phyloP scores from a whole-genome alignment of 2,329 filamentous ascomycete species.

The Sclerotinia subarctica region DNA sequence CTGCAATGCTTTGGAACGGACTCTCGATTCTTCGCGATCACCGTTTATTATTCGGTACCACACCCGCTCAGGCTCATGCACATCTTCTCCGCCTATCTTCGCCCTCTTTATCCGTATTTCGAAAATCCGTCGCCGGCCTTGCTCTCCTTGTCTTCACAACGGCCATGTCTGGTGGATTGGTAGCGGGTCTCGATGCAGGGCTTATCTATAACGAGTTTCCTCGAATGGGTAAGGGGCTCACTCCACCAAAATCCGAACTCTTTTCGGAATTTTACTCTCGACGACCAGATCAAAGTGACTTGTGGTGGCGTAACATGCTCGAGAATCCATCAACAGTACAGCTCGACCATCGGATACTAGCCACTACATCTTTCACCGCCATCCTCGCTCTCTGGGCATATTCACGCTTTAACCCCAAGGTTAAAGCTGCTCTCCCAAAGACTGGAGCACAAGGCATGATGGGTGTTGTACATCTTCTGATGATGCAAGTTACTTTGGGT shows the following conservation, averaged over 20 bases:
- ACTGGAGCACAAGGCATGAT: slow-evolving; percentile 66
- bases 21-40: slow-evolving; percentile 78
- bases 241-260: slow-evolving; percentile 79
- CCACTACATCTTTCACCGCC: slow-evolving; percentile 80
- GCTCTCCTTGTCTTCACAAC: slow-evolving; percentile 79
- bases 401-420: slow-evolving; percentile 60
- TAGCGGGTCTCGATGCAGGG: slow-evolving; percentile 92
- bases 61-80: slow-evolving; percentile 55
- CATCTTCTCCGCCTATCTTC: slow-evolving; percentile 60
- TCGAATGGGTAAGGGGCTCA: slow-evolving; percentile 81
- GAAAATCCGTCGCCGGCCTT: slow-evolving; percentile 67
- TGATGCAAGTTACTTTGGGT: slow-evolving; percentile 78
- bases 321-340: slow-evolving; percentile 97
- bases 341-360: slow-evolving; percentile 90
- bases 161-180: slow-evolving; percentile 88
- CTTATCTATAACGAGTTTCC: slow-evolving; percentile 99
- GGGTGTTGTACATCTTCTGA: slow-evolving; percentile 79
- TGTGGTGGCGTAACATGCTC: slow-evolving; percentile 96
- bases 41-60: slow-evolving; percentile 61
- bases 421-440: slow-evolving; percentile 57
- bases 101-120: slow-evolving; percentile 70
- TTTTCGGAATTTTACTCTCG: slow-evolving; percentile 84
- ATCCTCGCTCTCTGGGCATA: slow-evolving; percentile 80
- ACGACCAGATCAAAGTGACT: slow-evolving; percentile 70
- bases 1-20: slow-evolving; percentile 89